Conservation (phyloP, 495 filamentous ascomycete genomes). For the Penicillium arizonense region DNA sequence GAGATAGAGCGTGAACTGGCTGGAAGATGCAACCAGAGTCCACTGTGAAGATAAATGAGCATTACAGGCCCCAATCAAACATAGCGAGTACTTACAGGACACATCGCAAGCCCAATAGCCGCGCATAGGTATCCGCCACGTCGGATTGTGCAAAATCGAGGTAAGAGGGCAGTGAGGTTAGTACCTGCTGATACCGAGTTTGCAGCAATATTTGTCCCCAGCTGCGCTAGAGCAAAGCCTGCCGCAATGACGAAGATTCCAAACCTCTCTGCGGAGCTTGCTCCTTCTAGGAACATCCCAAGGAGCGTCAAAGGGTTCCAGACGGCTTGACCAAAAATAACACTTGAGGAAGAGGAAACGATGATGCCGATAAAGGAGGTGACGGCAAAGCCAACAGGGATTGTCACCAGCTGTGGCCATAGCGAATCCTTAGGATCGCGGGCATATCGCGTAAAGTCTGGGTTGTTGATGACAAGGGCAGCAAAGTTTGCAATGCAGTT, state of each 20-base stretch:
- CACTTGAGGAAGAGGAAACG: slow-evolving; percentile 75
- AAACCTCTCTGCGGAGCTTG: slow-evolving; percentile 69
- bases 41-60: slow-evolving; percentile 39
- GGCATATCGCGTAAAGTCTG: slow-evolving; percentile 85
- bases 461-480: slow-evolving; percentile 72
- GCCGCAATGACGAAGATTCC: slow-evolving; percentile 81
- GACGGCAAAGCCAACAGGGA: slow-evolving; percentile 78
- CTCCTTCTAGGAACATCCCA: slow-evolving; percentile 65
- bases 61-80: neutral
- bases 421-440: slow-evolving; percentile 73
- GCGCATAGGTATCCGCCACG: slow-evolving; percentile 88
- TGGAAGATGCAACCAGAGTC: slow-evolving; percentile 69
- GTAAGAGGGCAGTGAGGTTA: slow-evolving; percentile 83
- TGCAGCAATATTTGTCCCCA: slow-evolving; percentile 89
- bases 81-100: slow-evolving; percentile 47
- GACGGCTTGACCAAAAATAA: slow-evolving; percentile 72
- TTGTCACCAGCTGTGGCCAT: slow-evolving; percentile 81
- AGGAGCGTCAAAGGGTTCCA: slow-evolving; percentile 85
- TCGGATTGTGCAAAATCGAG: slow-evolving; percentile 80
- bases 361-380: slow-evolving; percentile 92
- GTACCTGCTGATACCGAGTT: slow-evolving; percentile 89
- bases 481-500: slow-evolving; percentile 87
- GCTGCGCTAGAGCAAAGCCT: slow-evolving; percentile 82
- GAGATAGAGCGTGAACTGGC: slow-evolving; percentile 85
- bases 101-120: slow-evolving; percentile 76